These are phyloP conservation scores for Bidens hawaiensis DNA, from an alignment of 140 eudicot genomes.

Conservation along the genomic window DNA sequence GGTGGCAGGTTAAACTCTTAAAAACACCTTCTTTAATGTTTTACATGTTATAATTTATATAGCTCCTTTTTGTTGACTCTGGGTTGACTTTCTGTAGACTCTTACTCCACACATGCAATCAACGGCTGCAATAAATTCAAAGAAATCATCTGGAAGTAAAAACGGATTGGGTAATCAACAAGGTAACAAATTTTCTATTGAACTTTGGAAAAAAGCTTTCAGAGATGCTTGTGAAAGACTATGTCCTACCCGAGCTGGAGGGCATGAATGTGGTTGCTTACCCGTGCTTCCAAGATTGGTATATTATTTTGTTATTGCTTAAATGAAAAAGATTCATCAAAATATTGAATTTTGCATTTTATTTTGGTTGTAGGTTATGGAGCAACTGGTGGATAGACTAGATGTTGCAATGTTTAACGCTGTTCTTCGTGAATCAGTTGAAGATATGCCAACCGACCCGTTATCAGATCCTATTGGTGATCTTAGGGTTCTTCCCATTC, in stretches of 20 bases:
- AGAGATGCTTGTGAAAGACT: slow-evolving; percentile 83
- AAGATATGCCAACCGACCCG: slow-evolving; percentile 89
- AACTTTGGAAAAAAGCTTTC: slow-evolving; percentile 93
- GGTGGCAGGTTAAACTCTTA: slow-evolving; percentile 74
- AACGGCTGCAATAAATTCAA: slow-evolving; percentile 39
- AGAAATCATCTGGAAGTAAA: slow-evolving; percentile 47
- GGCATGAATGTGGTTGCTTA: slow-evolving; percentile 96
- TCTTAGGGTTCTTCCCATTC: slow-evolving; percentile 65
- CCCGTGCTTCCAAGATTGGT: slow-evolving; percentile 70
- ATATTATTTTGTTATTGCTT: slow-evolving; percentile 6
- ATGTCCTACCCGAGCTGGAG: slow-evolving; percentile 88
- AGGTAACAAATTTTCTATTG: slow-evolving; percentile 61
- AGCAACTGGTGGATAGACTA: slow-evolving; percentile 75
- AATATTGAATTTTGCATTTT: not conserved
- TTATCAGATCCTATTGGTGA: slow-evolving; percentile 78
- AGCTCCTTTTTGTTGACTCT: not conserved
- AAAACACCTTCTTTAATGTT: not conserved
- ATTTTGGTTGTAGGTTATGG: slow-evolving; percentile 55
- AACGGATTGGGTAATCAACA: slow-evolving; percentile 62
- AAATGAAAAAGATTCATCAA: not conserved
- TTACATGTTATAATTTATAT: not conserved
- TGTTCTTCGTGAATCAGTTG: slow-evolving; percentile 75
- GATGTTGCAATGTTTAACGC: slow-evolving; percentile 98
- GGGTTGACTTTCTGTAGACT: slow-evolving; percentile 37
- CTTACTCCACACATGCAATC: slow-evolving; percentile 93